Base-by-base conservation (phyloP, 257 asterid genomes). In the Cordia subcordata region DNA sequence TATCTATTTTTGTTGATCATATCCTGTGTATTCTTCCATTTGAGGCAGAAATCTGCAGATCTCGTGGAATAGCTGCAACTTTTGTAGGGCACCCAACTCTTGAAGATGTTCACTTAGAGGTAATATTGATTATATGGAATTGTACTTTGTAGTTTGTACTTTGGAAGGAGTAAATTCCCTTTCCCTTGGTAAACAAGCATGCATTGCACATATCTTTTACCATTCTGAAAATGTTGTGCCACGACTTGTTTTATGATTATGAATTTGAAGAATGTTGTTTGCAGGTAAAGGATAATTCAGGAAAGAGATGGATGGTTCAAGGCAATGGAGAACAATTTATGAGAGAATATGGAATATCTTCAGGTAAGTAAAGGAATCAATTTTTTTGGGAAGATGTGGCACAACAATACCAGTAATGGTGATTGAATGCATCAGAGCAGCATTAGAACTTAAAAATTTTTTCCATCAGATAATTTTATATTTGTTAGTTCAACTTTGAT, bases 71-170 rank as follows among this genome's bases (percentile, higher is more conserved):
- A 63, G 74, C 68, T 65, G 96, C 97, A 71, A 88, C 96, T 35
- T 93, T 84, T 75, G 97, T 93, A 20, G 99, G 99, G 60, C 96
- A 93, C 71, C 99, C 99, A 56, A 80, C 96, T 22, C 71, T 89
- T 20, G 97, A 93, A 80, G 99, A 93, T 53, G n/a, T 21, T 15
- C 16, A 53, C 8, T 53, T 53, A 11, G 39, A 53, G 57, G 57
- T 53, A 22, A 53, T 53, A 27, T 27, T 27, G 35, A 27, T 27
- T 27, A 27, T 27, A 27, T 27, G 3, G 4, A 27, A 27, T 27
- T 27, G n/a, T n/a, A 1, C 35, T 27, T 1, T 27, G 6, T 27
- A 1, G 35, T 27, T 27, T 27, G 6, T 27, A 27, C 35, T 27
- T 27, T 27, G 35, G 35, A 27, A 27, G 35, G 35, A 27, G 6